These are phyloP conservation scores for Mucor lusitanicus DNA, from an alignment of 371 early-diverging fungal species.

Conservation along the genomic window DNA sequence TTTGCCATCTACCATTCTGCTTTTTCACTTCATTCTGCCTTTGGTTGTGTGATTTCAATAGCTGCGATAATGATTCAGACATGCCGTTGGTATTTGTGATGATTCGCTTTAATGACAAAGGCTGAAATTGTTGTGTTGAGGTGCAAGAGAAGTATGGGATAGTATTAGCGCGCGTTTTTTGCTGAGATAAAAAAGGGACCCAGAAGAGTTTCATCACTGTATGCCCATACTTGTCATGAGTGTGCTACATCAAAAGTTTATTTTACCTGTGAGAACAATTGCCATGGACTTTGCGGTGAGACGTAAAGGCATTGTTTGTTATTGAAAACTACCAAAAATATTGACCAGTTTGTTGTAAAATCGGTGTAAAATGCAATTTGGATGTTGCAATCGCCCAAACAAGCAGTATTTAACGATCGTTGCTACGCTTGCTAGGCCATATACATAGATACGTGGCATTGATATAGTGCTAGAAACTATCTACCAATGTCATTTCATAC, in stretches of 20 bases:
- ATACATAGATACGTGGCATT: too few species aligned
- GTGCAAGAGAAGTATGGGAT: background rate
- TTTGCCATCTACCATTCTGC: slow-evolving; percentile 42
- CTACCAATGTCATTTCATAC: too few species aligned
- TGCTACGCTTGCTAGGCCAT: too few species aligned
- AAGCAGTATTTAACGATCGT: too few species aligned
- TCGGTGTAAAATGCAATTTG: too few species aligned
- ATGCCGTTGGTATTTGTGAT: background rate
- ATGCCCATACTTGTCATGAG: background rate
- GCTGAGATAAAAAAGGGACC: background rate
- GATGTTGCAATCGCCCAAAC: too few species aligned
- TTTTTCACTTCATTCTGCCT: slow-evolving; percentile 41
- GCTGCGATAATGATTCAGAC: slow-evolving; percentile 38
- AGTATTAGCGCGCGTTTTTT: background rate
- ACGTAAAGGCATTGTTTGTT: too few species aligned
- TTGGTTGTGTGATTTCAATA: slow-evolving; percentile 48
- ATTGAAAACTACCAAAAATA: too few species aligned
- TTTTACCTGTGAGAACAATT: background rate
- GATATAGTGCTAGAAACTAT: too few species aligned
- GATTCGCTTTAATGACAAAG: background rate
- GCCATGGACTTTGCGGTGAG: background rate
- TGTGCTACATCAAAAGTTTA: background rate
- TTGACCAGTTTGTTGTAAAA: too few species aligned
- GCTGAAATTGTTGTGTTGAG: background rate
- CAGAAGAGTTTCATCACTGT: background rate